Base-by-base conservation (phyloP, 179 eudicot genomes). In the Carnegiea gigantea region DNA sequence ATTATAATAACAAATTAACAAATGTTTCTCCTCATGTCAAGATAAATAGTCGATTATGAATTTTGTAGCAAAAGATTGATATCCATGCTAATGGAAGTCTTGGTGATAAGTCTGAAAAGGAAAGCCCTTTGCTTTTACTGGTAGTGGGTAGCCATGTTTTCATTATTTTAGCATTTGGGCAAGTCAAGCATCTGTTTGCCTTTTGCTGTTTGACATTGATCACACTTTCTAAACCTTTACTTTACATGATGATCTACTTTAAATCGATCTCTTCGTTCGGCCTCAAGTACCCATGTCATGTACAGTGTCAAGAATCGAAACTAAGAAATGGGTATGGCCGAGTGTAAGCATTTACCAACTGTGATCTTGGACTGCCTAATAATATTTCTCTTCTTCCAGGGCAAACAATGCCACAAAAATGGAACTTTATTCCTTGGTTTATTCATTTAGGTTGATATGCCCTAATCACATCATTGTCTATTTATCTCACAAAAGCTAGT, bases 401-500 rank as follows among this genome's bases (percentile, higher is more conserved):
- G 38, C 20, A 26, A 67, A 67, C 18, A 30, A 12, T n/a, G 36
- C 72, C 72, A 26, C 68, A 14, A 62, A 62, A 62, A 7, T 9
- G 26, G 9, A 10, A 62, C 30, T 62, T 28, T 28, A 14, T 26
- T 33, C 36, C 74, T 80, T 49, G 26, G 38, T 36, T 73, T 74
- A 75, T 79, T 83, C 62, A 20, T 65, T 60, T n/a, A 60, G 60
- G 44, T 83, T 83, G 82, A 40, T 62, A 71, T 77, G 51, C 70
- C 30, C 5, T 5, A 30, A 70, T 70, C 46, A 30, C 20, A 33
- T 13, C n/a, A 15, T 33, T 65, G 21, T 48, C 30, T 60, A 46
- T 43, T 68, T 23, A 72, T 70, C 6, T 30, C 70, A 64, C 49
- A 1, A 60, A 71, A 73, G 68, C 77, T 77, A 71, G 78, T 23